Evolutionary conservation across 768 basidiomycete genomes (phyloP).

Genomic region (Gelatoporia subvermispora): DNA sequence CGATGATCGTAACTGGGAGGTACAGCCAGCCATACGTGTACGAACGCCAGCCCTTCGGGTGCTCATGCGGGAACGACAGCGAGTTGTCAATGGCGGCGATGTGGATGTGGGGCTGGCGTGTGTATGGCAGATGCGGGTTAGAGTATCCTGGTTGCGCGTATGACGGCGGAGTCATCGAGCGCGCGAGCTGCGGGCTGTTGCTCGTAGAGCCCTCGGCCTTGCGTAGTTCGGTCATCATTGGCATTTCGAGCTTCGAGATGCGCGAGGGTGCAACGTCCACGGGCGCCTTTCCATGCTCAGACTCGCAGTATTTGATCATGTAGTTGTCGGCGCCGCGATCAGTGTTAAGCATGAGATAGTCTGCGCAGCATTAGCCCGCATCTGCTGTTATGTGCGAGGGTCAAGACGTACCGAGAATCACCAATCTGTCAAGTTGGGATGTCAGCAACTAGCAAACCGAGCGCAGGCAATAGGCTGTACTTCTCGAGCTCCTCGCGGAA

Average conservation of each 20-base stretch:
- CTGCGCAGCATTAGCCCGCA: conserved; percentile 31
- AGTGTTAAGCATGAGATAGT: conserved; percentile 91
- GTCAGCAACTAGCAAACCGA: conserved; percentile 8
- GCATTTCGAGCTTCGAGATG: conserved; percentile 62
- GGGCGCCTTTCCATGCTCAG: conserved; percentile 69
- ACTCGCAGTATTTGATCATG: conserved; percentile 90
- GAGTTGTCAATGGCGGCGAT: conserved; percentile 94
- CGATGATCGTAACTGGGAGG: conserved; percentile 80
- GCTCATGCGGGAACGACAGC: conserved; percentile 86
- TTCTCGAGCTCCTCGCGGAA: conserved; percentile 89
- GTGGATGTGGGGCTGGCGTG: conserved; percentile 74
- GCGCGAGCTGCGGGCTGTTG: conserved; percentile 13
- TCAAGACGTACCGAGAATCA: conserved; percentile 61
- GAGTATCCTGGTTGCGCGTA: conserved; percentile 17
- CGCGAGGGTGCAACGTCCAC: conserved; percentile 78
- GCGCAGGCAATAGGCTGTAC: conserved; percentile 34
- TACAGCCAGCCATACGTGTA: conserved; percentile 90
- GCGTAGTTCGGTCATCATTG: conserved; percentile 67
- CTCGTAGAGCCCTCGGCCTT: conserved; percentile 27
- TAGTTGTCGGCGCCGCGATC: conserved; percentile 87
- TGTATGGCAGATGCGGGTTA: conserved; percentile 33
- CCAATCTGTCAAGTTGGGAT: conserved; percentile 48
- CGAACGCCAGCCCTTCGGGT: conserved; percentile 71
- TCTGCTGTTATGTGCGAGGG: not conserved
- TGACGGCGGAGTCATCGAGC: conserved; percentile 4